These are phyloP conservation scores for Botrytis fabae DNA, from an alignment of 2,329 filamentous ascomycete genomes.

Conservation along the genomic window DNA sequence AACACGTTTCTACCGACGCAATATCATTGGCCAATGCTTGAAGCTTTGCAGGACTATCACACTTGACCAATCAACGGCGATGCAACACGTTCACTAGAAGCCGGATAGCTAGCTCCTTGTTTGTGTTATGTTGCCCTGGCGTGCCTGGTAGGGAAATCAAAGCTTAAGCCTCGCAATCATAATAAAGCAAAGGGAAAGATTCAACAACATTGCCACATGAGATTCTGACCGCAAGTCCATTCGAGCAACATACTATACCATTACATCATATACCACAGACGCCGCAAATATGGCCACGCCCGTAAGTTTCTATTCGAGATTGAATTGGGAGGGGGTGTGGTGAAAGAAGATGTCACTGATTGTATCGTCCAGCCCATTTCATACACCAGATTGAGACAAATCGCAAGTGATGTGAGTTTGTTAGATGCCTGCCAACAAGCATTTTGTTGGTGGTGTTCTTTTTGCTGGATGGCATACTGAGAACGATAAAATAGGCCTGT, in stretches of 20 bases:
- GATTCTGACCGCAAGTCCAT: background rate
- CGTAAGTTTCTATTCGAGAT: slow-evolving; percentile 1
- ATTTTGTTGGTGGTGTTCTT: slow-evolving; percentile 2
- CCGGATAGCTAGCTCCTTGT: slow-evolving; percentile 1
- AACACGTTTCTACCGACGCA: slow-evolving; percentile 7
- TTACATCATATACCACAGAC: slow-evolving; percentile 15
- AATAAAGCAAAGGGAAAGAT: slow-evolving; percentile 1
- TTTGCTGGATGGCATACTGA: background rate
- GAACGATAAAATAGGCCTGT: slow-evolving; percentile 64
- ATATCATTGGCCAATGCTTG: slow-evolving; percentile 14
- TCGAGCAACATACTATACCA: background rate
- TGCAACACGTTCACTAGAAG: background rate
- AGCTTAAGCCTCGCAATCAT: background rate
- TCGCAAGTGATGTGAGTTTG: slow-evolving; percentile 72
- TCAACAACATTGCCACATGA: background rate
- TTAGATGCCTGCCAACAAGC: background rate
- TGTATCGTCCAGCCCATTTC: slow-evolving; percentile 64
- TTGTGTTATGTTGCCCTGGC: background rate
- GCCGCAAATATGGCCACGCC: slow-evolving; percentile 32
- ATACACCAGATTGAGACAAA: slow-evolving; percentile 76
- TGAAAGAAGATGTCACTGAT: background rate
- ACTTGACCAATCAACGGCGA: slow-evolving; percentile 12
- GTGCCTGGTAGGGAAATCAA: background rate
- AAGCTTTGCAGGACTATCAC: background rate
- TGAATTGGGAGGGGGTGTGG: background rate